These are phyloP conservation scores for Cyphellophora europaea DNA, from an alignment of 2,329 filamentous ascomycete genomes.

Conservation along the genomic window DNA sequence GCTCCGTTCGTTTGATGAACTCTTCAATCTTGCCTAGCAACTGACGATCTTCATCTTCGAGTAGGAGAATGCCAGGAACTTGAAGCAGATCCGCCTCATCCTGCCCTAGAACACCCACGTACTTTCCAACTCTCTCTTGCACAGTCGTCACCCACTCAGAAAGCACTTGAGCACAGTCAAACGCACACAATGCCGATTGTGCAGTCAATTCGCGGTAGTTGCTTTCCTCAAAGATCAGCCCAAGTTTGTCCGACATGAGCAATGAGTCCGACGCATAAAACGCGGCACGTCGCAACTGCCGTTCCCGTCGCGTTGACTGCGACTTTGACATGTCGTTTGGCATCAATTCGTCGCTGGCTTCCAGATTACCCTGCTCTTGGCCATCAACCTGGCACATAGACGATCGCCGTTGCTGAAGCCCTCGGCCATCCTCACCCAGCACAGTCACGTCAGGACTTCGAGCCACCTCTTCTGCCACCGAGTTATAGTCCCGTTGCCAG, in stretches of 20 bases:
- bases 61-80: constrained; percentile 77
- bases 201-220: constrained; percentile 77
- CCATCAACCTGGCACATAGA: constrained; percentile 20
- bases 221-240: constrained; percentile 75
- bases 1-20: constrained; percentile 65
- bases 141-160: constrained; percentile 90
- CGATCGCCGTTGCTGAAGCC: not conserved
- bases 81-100: constrained; percentile 70
- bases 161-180: constrained; percentile 88
- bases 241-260: constrained; percentile 76
- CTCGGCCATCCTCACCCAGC: constrained; percentile 46
- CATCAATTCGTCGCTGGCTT: not conserved
- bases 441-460: constrained; percentile 66
- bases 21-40: constrained; percentile 73
- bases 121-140: constrained; percentile 86
- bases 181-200: constrained; percentile 83
- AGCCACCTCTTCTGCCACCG: constrained; percentile 78
- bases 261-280: constrained; percentile 91
- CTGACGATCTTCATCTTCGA: constrained; percentile 87
- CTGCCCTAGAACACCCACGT: constrained; percentile 75
- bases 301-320: constrained; percentile 62
- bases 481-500: constrained; percentile 88
- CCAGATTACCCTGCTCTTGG: constrained; percentile 24
- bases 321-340: not conserved
- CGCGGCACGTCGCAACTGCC: constrained; percentile 84